These are phyloP conservation scores for Rasamsonia emersonii DNA, from an alignment of 2,329 filamentous ascomycete genomes.

Conservation along the genomic window DNA sequence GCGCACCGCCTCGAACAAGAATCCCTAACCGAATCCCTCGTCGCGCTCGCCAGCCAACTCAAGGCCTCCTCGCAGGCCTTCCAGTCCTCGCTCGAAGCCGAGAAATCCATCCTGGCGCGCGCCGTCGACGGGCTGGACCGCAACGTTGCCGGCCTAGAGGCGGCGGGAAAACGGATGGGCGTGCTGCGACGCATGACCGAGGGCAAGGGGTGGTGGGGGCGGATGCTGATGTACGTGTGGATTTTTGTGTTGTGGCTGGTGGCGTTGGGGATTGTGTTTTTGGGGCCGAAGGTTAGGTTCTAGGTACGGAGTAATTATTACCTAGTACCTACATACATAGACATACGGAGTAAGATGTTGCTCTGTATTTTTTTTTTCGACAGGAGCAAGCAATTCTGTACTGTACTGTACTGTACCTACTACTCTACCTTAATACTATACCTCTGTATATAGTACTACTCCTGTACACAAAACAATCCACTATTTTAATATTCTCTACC, in stretches of 20 bases:
- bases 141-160: slow-evolving; percentile 66
- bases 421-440: too few relatives aligned
- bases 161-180: slow-evolving; percentile 69
- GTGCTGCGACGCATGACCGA: slow-evolving; percentile 71
- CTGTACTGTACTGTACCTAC: too few relatives aligned
- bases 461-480: too few relatives aligned
- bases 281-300: slow-evolving; percentile 81
- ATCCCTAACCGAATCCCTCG: slow-evolving; percentile 68
- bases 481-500: too few relatives aligned
- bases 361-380: too few relatives aligned
- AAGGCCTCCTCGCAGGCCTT: slow-evolving; percentile 69
- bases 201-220: slow-evolving; percentile 77
- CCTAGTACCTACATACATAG: neutral
- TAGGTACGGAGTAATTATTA: slow-evolving; percentile 30
- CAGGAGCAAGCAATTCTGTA: too few relatives aligned
- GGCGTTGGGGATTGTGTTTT: slow-evolving; percentile 70
- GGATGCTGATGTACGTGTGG: slow-evolving; percentile 75
- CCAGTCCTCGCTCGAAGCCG: slow-evolving; percentile 61
- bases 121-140: slow-evolving; percentile 69
- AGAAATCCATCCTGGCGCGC: slow-evolving; percentile 61
- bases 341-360: neutral
- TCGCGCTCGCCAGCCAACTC: slow-evolving; percentile 67
- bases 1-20: slow-evolving; percentile 77
- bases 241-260: slow-evolving; percentile 75
- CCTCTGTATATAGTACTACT: too few relatives aligned